These are phyloP conservation scores for Cutaneotrichosporon sp. DNA, from an alignment of 1,284 basidiomycete genomes.

Conservation along the genomic window DNA sequence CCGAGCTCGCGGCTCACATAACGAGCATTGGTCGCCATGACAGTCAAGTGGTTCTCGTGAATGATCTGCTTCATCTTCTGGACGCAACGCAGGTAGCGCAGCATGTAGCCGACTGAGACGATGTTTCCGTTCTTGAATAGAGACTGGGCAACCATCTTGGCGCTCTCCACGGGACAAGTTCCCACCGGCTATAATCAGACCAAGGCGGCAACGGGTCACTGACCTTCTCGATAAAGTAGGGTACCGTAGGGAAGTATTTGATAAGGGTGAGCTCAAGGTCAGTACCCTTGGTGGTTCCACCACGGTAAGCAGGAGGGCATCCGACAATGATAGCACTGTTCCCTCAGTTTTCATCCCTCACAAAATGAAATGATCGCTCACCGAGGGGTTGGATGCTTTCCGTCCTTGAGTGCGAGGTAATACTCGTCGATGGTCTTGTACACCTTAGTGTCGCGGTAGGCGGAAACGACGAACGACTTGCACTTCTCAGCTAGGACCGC, in stretches of 20 bases:
- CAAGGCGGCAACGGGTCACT: too few species aligned
- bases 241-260: conserved; percentile 80
- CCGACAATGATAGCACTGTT: conserved; percentile 75
- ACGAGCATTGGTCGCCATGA: conserved; percentile 93
- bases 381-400: conserved; percentile 48
- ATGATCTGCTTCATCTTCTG: conserved; percentile 98
- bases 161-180: conserved; percentile 62
- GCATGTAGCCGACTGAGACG: conserved; percentile 88
- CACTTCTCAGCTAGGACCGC: conserved; percentile 83
- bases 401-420: conserved; percentile 58
- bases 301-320: conserved; percentile 88
- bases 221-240: conserved; percentile 97
- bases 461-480: conserved; percentile 85
- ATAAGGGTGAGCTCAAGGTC: conserved; percentile 79
- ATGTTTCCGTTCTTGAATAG: conserved; percentile 67
- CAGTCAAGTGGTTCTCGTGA: conserved; percentile 85
- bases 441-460: conserved; percentile 87
- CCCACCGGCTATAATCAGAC: too few species aligned
- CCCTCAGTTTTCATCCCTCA: conserved; percentile 1
- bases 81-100: conserved; percentile 90
- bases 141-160: conserved; percentile 60
- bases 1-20: conserved; percentile 52
- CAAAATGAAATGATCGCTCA: conserved; percentile 38
- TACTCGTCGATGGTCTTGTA: conserved; percentile 87
- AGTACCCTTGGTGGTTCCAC: conserved; percentile 71